Evolutionary conservation across 2,329 filamentous ascomycete genomes (phyloP), one percentile per base, ranked within the genome.

Genomic region (Talaromyces sp.): DNA sequence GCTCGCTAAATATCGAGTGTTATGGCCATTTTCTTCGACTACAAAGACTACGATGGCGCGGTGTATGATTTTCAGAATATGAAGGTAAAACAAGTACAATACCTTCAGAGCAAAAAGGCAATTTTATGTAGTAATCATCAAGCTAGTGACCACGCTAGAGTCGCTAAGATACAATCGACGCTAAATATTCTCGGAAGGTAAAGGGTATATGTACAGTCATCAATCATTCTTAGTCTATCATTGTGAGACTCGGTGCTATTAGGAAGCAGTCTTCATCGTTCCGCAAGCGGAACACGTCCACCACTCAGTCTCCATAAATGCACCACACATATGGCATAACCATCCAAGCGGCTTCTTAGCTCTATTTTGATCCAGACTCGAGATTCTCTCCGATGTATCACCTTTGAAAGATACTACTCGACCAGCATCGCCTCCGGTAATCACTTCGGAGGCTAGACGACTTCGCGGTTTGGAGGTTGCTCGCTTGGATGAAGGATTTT

Each of bases 261-360:
- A 84, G n/a, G 83, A 85, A 47, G 73, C 74, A 41, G 74, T 70
- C 72, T 88, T 88, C 84, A 88, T 85, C 9, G 74, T 78, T 59
- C 86, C 86, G 72, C 87, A 89, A 11, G 78, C 78, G 14, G 83
- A 82, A 69, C 87, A 89, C 4, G 85, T 88, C 86, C 86, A 88
- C 85, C 86, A 89, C 69, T 85, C 77, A 22, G 80, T 82, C 72
- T 88, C 87, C 85, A 88, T 88, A 66, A 87, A 88, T 0, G 82
- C 82, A 6, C 85, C 84, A 66, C 87, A 89, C 6, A 77, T 75
- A 60, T 78, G 70, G 72, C 87, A 89, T 62, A 82, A 78, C 87
- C 87, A 89, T 1, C 85, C 86, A 22, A 87, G 70, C 2, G 83
- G 81, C 54, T 82, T 76, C 45, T 78, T 78, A 22, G 76, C 77